Evolutionary conservation across 345 rosid species (phyloP).

Genomic region (Citrus sp.): DNA sequence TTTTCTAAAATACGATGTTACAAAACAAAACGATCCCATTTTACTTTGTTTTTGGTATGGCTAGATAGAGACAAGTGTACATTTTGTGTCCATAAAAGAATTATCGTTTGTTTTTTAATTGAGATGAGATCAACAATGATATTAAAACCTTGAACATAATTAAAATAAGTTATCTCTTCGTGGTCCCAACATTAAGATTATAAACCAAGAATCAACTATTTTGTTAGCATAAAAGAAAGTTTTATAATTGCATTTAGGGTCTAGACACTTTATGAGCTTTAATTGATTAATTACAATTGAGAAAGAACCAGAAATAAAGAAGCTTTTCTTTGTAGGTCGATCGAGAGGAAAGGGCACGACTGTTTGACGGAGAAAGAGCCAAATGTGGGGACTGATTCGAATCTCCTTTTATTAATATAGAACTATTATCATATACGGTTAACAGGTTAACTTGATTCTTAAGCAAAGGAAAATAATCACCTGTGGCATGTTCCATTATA

Average conservation of each 20-base stretch:
- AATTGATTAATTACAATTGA: background rate
- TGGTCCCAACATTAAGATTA: background rate
- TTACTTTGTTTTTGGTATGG: background rate
- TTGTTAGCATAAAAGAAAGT: background rate
- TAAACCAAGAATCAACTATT: background rate
- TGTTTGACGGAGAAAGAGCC: background rate
- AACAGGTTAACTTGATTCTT: conserved; percentile 26
- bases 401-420: background rate
- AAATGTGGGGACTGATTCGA: conserved; percentile 25
- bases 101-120: background rate
- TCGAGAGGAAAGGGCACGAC: conserved; percentile 13
- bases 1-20: background rate
- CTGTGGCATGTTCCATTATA: background rate
- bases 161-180: background rate
- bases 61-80: background rate
- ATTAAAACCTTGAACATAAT: background rate
- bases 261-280: background rate
- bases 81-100: background rate
- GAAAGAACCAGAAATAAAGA: background rate
- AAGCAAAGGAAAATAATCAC: conserved; percentile 12
- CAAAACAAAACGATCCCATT: background rate
- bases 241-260: background rate
- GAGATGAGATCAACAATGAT: background rate
- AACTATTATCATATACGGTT: background rate
- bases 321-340: background rate